Conservation (phyloP, 208 protist species). For the Acanthamoeba divionensis region DNA sequence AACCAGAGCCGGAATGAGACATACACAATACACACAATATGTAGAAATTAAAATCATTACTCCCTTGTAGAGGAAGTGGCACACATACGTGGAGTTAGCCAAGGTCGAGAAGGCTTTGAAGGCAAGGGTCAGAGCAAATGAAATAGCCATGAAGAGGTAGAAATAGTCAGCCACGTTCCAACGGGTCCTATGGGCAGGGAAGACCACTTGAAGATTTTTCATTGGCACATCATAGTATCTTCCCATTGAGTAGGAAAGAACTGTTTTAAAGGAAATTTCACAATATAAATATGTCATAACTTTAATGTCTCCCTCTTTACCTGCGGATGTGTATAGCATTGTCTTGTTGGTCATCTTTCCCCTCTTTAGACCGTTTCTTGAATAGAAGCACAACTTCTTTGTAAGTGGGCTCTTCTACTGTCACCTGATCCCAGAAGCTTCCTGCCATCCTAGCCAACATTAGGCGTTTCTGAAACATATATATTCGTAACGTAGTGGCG, state of each 20-base stretch:
- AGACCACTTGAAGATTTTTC: slow-evolving; percentile 41
- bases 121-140: not conserved
- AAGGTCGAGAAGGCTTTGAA: slow-evolving; percentile 50
- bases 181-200: not conserved
- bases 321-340: not conserved
- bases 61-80: no score
- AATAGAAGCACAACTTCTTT: slow-evolving; percentile 41
- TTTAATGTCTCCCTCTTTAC: not conserved
- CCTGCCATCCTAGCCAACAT: no score
- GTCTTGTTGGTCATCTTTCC: not conserved
- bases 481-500: not conserved
- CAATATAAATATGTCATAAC: no score
- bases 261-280: no score
- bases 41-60: no score
- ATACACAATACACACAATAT: no score
- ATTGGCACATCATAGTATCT: slow-evolving; percentile 50
- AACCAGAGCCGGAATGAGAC: no score
- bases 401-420: slow-evolving; percentile 36
- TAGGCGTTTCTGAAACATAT: no score
- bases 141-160: slow-evolving; percentile 20
- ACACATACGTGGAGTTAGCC: slow-evolving; percentile 31
- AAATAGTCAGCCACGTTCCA: slow-evolving; percentile 33
- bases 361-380: not conserved
- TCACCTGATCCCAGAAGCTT: slow-evolving; percentile 23
- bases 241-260: not conserved